Evolutionary conservation across 768 basidiomycete species (phyloP), one percentile per base, ranked within the genome.

Genomic region (Boletus vinaceobasis): DNA sequence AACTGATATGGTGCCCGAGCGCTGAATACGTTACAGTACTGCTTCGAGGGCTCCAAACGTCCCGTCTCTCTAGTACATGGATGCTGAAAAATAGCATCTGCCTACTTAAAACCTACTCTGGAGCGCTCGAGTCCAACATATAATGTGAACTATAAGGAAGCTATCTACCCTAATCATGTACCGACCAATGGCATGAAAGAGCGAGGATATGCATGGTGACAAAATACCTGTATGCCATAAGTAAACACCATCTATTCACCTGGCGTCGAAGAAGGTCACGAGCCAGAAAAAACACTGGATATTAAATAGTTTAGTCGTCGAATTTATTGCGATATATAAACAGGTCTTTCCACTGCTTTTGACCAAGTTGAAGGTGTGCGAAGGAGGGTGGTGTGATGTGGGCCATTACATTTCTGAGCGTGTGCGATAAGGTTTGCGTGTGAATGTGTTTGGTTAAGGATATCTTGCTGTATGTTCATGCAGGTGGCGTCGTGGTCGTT

Each of bases 111-210:
- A 19, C 43, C 39, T 55, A 53, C 37, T 37, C 17, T 27, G 29
- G n/a, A 48, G 39, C 11, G 55, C 38, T 42, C 43, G 27, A 51
- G 56, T 50, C 58, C 53, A 51, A 51, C 55, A 47, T 36, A 65
- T 67, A 62, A 65, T 39, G 42, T 63, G 45, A 67, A 52, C 52
- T 58, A 65, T 67, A 67, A 65, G 50, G 52, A 54, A 59, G 38
- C n/a, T 26, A 43, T 60, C 32, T 64, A 61, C 45, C 43, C 53
- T 58, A 47, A 55, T 27, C 51, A 19, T 53, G 38, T 50, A 48
- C 33, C 38, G 43, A 55, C 57, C 63, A 53, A 56, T 48, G 46
- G 43, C 48, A 54, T 46, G 37, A 54, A 50, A 40, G 33, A 42
- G 11, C 26, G 37, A 19, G 42, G 27, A 38, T 35, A 44, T 53